Percentiles rank a stretch among this genome's conserved stretches.
phyloP scores from a whole-genome alignment of 2,329 filamentous ascomycete species.

The Phaeoacremonium minimum region DNA sequence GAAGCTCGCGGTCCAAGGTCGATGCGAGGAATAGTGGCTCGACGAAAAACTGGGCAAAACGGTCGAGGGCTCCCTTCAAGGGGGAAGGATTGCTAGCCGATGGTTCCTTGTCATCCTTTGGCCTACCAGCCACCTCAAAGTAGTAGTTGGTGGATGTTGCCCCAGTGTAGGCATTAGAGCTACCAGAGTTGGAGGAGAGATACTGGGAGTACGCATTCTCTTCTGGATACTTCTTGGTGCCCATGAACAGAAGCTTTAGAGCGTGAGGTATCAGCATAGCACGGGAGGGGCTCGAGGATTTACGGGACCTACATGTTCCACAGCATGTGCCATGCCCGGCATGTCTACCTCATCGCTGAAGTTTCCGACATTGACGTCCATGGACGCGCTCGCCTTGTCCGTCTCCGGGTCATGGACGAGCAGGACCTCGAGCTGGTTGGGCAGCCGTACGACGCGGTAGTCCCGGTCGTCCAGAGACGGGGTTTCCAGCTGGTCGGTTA shows the following conservation, averaged over 20 bases:
- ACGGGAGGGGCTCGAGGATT: not conserved
- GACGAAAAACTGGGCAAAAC: constrained; percentile 93
- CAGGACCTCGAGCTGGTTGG: constrained; percentile 85
- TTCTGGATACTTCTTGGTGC: constrained; percentile 92
- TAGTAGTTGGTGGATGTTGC: constrained; percentile 95
- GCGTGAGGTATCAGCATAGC: not conserved
- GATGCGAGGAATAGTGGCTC: constrained; percentile 80
- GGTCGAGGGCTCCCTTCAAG: constrained; percentile 77
- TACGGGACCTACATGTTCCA: constrained; percentile 66
- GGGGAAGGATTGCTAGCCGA: constrained; percentile 54
- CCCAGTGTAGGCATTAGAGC: constrained; percentile 93
- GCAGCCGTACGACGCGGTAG: constrained; percentile 81
- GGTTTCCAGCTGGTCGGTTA: constrained; percentile 74
- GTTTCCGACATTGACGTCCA: constrained; percentile 94
- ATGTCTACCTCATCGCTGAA: constrained; percentile 90
- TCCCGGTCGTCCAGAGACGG: constrained; percentile 79
- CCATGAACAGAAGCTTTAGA: constrained; percentile 82
- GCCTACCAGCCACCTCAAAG: constrained; percentile 87
- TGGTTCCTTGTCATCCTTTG: constrained; percentile 54
- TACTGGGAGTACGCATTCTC: constrained; percentile 97
- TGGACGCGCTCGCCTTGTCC: constrained; percentile 91
- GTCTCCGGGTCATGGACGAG: constrained; percentile 92
- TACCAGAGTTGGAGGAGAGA: constrained; percentile 81
- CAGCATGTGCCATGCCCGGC: constrained; percentile 92
- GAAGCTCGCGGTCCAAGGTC: constrained; percentile 81